These are phyloP conservation scores for Epichloe gansuensis DNA, from an alignment of 2,329 filamentous ascomycete species.

Conservation along the genomic window DNA sequence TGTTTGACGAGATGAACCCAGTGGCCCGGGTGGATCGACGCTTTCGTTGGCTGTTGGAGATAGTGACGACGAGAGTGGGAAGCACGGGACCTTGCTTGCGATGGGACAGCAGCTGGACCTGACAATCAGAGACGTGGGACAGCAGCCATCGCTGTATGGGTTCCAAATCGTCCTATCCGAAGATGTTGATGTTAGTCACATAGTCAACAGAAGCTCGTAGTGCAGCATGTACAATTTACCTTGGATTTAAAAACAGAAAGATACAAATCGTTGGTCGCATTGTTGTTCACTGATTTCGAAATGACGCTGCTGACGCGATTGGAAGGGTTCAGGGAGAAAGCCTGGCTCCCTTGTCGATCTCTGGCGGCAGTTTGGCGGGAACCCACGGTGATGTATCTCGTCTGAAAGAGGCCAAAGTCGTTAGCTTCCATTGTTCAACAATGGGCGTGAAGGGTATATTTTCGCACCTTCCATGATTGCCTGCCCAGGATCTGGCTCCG, in stretches of 20 bases:
- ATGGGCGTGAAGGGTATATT: not conserved
- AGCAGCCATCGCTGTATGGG: constrained; percentile 41
- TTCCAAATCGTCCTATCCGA: constrained; percentile 35
- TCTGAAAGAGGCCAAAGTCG: constrained; percentile 21
- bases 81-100: constrained; percentile 48
- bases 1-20: constrained; percentile 37
- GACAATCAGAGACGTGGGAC: constrained; percentile 40
- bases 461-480: constrained; percentile 38
- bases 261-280: constrained; percentile 29
- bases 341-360: constrained; percentile 24
- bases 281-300: constrained; percentile 23
- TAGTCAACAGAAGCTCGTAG: not conserved
- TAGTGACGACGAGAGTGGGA: constrained; percentile 45
- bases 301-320: constrained; percentile 25
- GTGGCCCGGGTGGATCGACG: constrained; percentile 51
- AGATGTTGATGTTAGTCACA: constrained; percentile 1
- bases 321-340: constrained; percentile 27
- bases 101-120: constrained; percentile 45
- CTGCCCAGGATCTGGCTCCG: constrained; percentile 36
- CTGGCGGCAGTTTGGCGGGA: constrained; percentile 18
- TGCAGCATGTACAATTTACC: constrained; percentile 20
- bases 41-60: constrained; percentile 49
- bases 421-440: constrained; percentile 5
- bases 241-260: constrained; percentile 45
- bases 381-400: constrained; percentile 47